Percentiles rank a stretch among this genome's conserved stretches.
Conservation (phyloP, 176 grass and related monocot genomes). For the Oryza longistaminata region DNA sequence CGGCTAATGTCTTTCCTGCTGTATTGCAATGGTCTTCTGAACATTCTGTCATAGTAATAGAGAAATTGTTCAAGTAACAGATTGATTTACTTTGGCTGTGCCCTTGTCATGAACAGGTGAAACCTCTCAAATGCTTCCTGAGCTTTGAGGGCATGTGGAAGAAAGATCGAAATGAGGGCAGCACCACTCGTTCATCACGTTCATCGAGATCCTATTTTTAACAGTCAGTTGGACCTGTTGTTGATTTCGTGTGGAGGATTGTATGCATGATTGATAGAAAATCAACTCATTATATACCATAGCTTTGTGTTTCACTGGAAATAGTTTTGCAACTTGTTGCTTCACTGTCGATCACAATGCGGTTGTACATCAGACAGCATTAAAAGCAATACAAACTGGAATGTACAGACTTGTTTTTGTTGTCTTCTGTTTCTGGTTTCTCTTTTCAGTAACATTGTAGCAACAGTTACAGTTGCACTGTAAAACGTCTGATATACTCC, state of each 20-base stretch:
- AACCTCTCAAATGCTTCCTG: slow-evolving; percentile 63
- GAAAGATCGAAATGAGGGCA: slow-evolving; percentile 57
- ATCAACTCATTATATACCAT: slow-evolving; percentile 10
- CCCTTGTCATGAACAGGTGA: slow-evolving; percentile 41
- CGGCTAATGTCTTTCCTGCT: not conserved
- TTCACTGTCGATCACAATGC: slow-evolving; percentile 23
- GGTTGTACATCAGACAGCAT: slow-evolving; percentile 12
- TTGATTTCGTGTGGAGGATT: slow-evolving; percentile 20
- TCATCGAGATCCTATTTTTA: slow-evolving; percentile 46
- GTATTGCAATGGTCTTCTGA: not conserved
- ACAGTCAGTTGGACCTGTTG: not conserved
- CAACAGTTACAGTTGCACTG: not conserved
- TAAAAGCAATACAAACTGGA: not conserved
- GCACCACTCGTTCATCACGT: slow-evolving; percentile 54
- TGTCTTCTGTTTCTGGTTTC: slow-evolving; percentile 11
- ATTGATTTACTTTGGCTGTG: slow-evolving; percentile 31
- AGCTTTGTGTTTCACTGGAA: slow-evolving; percentile 11
- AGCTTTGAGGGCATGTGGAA: slow-evolving; percentile 78
- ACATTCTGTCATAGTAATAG: not conserved
- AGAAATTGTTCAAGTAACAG: slow-evolving; percentile 5
- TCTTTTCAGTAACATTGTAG: not conserved
- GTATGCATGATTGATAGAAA: slow-evolving; percentile 38
- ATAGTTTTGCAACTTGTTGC: slow-evolving; percentile 6
- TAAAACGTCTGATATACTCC: not conserved
- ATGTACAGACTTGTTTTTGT: slow-evolving; percentile 15